Evolutionary conservation across 116 monocot genomes (phyloP).

Genomic region (Posidonia oceanica): DNA sequence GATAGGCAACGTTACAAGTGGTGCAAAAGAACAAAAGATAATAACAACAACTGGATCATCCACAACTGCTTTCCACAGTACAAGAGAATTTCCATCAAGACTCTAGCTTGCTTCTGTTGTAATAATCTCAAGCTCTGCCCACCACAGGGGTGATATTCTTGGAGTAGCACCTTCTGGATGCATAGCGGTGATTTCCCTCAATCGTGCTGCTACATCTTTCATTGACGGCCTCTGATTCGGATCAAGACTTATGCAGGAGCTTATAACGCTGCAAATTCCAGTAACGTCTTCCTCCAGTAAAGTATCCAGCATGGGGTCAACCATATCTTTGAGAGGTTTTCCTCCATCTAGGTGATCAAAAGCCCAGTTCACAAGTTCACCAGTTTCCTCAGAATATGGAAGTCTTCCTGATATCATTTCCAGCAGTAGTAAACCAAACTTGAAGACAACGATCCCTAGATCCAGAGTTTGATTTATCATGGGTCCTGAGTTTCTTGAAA

Average conservation of each 20-base stretch:
- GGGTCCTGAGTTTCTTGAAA: conserved; percentile 2
- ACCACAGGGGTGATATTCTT: conserved; percentile 79
- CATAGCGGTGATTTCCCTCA: conserved; percentile 44
- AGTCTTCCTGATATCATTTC: conserved; percentile 72
- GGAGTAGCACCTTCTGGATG: conserved; percentile 53
- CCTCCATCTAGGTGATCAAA: conserved; percentile 35
- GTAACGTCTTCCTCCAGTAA: conserved; percentile 24
- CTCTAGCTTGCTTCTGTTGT: conserved; percentile 8
- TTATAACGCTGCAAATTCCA: conserved; percentile 37
- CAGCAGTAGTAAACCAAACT: conserved; percentile 60
- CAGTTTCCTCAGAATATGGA: conserved; percentile 40
- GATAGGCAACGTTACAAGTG: too few species aligned
- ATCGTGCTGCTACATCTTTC: conserved; percentile 25
- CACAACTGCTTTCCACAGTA: too few species aligned
- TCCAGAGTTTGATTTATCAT: conserved; percentile 1
- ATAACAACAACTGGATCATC: too few species aligned
- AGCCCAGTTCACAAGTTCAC: conserved; percentile 52
- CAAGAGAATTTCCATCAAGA: neutral
- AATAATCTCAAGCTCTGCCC: conserved; percentile 91
- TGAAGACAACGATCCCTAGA: conserved; percentile 33
- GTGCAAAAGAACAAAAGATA: too few species aligned
- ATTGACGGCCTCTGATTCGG: conserved; percentile 30
- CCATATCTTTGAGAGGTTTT: conserved; percentile 34
- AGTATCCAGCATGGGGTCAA: conserved; percentile 35
- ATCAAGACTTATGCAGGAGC: conserved; percentile 27